Base-by-base conservation (phyloP, 1,284 basidiomycete species). In the Neotropicomus parvogracilis region DNA sequence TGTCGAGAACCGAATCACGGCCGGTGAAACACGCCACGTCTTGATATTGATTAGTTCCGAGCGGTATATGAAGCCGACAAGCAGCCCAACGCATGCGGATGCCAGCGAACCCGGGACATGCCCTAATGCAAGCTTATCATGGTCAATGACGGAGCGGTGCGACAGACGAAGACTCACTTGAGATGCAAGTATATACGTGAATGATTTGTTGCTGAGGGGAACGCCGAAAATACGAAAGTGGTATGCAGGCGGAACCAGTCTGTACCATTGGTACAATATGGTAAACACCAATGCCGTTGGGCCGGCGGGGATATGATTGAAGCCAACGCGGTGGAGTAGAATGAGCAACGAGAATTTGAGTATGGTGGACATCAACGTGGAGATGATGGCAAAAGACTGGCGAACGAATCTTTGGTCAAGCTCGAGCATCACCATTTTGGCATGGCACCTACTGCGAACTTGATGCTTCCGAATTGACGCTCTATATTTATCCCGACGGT, bases 401-500 rank as follows among this genome's bases (percentile, higher is more conserved):
- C 36, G 21, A 39, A 44, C 12, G 17, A 34, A 26, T 40, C 6
- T 13, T 36, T 14, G 28, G 47, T 50, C 31, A 52, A 46, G 45
- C 17, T 32, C 12, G 37, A 33, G 26, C 31, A 45, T 27, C 12
- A 12, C 28, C 21, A 24, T 41, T 20, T 49, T 26, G 35, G 35
- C 13, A 19, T 20, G 27, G 28, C 14, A 71, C 88, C 69, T 57
- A 92, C 92, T n/a, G 89, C 88, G 69, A 81, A 97, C 66, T 97
- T 97, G 49, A 84, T 68, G 44, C 83, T 85, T 2, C 94, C 94
- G 62, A 94, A 95, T 33, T 83, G 80, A 46, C 94, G 77, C 63
- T 97, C 94, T 36, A 95, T 77, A 20, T 79, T 78, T 2, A 91
- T 69, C 1, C 81, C 81, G 19, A 83, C 75, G 60, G 83, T 81